These are phyloP conservation scores for Lachnellula suecica DNA, from an alignment of 2,329 filamentous ascomycete genomes.

Conservation along the genomic window DNA sequence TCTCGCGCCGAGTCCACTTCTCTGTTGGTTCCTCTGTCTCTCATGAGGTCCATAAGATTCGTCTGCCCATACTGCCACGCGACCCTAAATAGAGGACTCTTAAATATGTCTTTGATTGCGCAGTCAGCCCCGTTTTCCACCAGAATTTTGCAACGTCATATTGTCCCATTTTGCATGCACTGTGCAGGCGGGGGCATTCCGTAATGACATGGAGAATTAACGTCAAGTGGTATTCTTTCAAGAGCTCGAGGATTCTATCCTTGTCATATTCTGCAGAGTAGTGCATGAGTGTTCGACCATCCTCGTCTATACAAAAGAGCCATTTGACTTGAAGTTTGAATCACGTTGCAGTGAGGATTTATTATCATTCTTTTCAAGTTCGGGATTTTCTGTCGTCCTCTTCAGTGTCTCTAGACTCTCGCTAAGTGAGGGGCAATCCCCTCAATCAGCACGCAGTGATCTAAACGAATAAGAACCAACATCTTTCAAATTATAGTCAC, in stretches of 20 bases:
- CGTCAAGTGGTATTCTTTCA: neutral
- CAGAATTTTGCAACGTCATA: constrained; percentile 4
- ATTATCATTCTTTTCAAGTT: no score
- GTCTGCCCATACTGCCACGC: constrained; percentile 17
- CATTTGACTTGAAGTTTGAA: constrained; percentile 2
- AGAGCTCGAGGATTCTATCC: constrained; percentile 1
- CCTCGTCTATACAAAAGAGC: constrained; percentile 9
- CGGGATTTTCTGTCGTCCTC: no score
- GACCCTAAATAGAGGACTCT: constrained; percentile 8
- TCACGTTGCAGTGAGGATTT: no score
- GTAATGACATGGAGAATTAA: constrained; percentile 7
- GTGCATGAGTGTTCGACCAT: constrained; percentile 13
- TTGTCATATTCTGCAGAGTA: constrained; percentile 9
- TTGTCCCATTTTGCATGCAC: constrained; percentile 8
- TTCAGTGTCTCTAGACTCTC: no score
- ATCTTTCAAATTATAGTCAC: no score
- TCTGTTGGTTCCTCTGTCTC: neutral
- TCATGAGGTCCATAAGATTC: constrained; percentile 8
- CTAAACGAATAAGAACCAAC: no score
- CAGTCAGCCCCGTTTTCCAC: constrained; percentile 11
- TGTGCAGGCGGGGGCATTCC: constrained; percentile 20
- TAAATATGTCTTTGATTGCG: constrained; percentile 4
- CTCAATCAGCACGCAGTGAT: no score
- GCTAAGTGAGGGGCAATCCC: no score
- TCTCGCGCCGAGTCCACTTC: neutral